phyloP scores from a whole-genome alignment of 2,329 filamentous ascomycete genomes.

The Colletotrichum sp. region DNA sequence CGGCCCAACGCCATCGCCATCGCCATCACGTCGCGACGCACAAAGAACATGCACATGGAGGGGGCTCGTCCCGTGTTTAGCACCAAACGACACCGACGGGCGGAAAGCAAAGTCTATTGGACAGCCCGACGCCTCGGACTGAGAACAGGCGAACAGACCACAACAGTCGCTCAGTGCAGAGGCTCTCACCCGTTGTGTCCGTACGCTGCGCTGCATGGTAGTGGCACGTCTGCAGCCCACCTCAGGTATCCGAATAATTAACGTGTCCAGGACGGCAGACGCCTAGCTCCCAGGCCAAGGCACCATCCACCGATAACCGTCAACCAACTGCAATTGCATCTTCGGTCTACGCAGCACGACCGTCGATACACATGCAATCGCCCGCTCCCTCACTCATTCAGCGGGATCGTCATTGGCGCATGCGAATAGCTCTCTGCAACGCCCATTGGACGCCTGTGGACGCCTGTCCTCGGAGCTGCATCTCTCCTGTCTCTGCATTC shows the following conservation, averaged over 20 bases:
- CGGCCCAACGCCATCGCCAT: neutral
- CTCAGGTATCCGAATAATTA: neutral
- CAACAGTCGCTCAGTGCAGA: neutral
- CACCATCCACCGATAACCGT: neutral
- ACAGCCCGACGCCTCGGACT: neutral
- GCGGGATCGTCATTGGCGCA: neutral
- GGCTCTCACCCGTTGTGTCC: neutral
- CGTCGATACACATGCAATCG: neutral
- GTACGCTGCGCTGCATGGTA: neutral
- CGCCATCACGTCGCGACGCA: neutral
- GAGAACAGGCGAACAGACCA: neutral
- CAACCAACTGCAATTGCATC: neutral
- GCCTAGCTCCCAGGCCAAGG: neutral
- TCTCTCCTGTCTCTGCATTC: slow-evolving; percentile 14
- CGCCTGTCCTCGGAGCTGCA: slow-evolving; percentile 6
- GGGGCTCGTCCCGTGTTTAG: slow-evolving; percentile 12
- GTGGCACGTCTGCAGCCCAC: neutral
- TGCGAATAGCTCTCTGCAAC: neutral
- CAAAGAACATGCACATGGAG: slow-evolving; percentile 13
- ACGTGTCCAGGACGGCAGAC: neutral
- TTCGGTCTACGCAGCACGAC: neutral
- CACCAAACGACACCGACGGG: neutral
- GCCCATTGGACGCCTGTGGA: slow-evolving; percentile 1
- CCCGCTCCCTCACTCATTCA: neutral
- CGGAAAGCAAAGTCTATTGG: neutral